phyloP scores from a whole-genome alignment of 1,139 yeast species.

The Suhomyces maxii region DNA sequence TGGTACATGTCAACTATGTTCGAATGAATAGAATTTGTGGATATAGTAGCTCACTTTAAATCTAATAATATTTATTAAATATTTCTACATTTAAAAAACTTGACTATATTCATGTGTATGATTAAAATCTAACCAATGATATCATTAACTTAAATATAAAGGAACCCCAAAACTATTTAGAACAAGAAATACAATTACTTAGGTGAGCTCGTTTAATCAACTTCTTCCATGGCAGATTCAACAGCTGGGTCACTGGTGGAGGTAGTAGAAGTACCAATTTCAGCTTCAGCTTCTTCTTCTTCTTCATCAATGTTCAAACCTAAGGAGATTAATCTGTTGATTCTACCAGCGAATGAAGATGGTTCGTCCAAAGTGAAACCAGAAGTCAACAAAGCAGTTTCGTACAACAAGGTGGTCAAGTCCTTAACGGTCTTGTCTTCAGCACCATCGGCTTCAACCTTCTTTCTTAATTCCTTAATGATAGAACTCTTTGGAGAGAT shows the following conservation, averaged over 20 bases:
- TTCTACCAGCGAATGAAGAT: constrained; percentile 94
- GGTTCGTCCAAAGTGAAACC: constrained; percentile 99
- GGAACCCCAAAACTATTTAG: constrained; percentile 11
- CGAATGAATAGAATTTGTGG: too few species aligned
- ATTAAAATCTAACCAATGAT: constrained; percentile 5
- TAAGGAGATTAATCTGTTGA: constrained; percentile 95
- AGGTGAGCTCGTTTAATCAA: constrained; percentile 58
- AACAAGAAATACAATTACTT: constrained; percentile 13
- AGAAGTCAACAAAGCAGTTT: constrained; percentile 96
- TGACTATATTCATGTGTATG: neutral
- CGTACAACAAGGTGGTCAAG: constrained; percentile 92
- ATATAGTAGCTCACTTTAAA: too few species aligned
- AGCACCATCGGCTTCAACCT: constrained; percentile 96
- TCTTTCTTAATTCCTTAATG: constrained; percentile 91
- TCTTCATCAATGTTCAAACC: constrained; percentile 97
- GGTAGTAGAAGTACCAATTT: constrained; percentile 49
- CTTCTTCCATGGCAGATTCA: constrained; percentile 99
- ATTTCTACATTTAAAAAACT: too few species aligned
- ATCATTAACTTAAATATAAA: constrained; percentile 5
- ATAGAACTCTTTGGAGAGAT: constrained; percentile 96
- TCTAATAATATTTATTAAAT: too few species aligned
- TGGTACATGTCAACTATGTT: too few species aligned
- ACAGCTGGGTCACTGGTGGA: constrained; percentile 61
- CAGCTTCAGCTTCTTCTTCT: constrained; percentile 48
- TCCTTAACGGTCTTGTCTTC: constrained; percentile 99